Base-by-base conservation (phyloP, 257 asterid species). In the Salvia miltiorrhiza region DNA sequence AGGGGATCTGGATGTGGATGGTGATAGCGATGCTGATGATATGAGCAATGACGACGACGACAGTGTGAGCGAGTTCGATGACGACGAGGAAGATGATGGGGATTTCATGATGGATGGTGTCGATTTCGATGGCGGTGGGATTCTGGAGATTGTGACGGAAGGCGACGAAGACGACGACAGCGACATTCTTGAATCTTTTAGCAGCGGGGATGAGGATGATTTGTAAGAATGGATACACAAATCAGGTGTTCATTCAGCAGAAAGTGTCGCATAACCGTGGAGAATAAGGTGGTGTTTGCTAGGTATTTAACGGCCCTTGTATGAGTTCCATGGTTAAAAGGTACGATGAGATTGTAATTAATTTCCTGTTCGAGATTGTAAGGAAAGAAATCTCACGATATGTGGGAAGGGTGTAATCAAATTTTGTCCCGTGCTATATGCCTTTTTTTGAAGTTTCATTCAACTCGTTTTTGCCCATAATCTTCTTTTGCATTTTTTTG, bases 31-130 rank as follows among this genome's bases (percentile, higher is more conserved):
- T 54, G 91, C 67, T 0, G 98, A 85, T 67, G 97, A 87, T 48
- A 67, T 81, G 82, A 90, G 90, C 82, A 78, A 82, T 33, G 95
- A 80, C 39, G 92, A 80, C 39, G 92, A 85, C 9, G 96, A 85
- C 41, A 78, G 86, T 44, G 69, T 9, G 21, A 78, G 90, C 14
- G 98, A 79, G 20, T 84, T 89, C 28, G 96, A 83, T 0, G 97
- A 87, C 23, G 99, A 90, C 0, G 98, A 93, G 7, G 98, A 87
- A 8, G 96, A 85, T 12, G 97, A 89, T 28, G 91, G 82, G 20
- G 97, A 89, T 67, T 94, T 89, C 74, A 59, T 84, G 23, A 76
- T 90, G 77, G 95, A 85, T 2, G 96, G 67, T 44, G 61, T 80
- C 14, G 96, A 82, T 50, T 83, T 84, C 3, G 91, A 79, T 9